These are phyloP conservation scores for Hura crepitans DNA, from an alignment of 441 rosid species.

Conservation along the genomic window DNA sequence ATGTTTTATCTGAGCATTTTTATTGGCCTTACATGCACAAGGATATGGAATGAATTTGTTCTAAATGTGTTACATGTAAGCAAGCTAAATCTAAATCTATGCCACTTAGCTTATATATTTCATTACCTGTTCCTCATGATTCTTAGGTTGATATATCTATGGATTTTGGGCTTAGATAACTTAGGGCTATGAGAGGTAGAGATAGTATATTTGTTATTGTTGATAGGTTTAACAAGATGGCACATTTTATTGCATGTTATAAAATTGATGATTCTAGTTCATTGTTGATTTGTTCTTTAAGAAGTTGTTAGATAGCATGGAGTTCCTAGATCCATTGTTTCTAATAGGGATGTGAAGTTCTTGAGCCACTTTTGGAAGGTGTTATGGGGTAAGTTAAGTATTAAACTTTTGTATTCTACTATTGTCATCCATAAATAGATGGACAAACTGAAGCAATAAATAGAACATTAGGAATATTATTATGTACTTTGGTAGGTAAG, in stretches of 20 bases:
- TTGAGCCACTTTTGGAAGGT: background rate
- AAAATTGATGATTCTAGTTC: too few species aligned
- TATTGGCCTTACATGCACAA: too few species aligned
- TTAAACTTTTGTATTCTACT: background rate
- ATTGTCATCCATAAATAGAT: too few species aligned
- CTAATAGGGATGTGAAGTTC: background rate
- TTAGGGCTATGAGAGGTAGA: background rate
- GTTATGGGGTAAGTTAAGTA: too few species aligned
- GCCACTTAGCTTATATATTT: background rate
- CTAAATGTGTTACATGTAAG: background rate
- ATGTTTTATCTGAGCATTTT: background rate
- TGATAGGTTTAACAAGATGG: background rate
- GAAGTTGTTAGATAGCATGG: too few species aligned
- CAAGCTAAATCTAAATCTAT: too few species aligned
- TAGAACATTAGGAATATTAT: background rate
- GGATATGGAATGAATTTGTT: background rate
- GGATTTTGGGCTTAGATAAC: background rate
- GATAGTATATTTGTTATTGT: background rate
- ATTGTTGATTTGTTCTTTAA: background rate
- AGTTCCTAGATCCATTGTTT: background rate
- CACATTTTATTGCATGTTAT: too few species aligned
- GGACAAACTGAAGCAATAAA: constrained; percentile 1
- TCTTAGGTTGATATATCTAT: background rate
- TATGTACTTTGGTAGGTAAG: background rate
- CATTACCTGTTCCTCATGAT: background rate